Percentiles rank a stretch among this genome's conserved stretches.
phyloP scores from a whole-genome alignment of 257 asterid species.

The Plantago elongata region DNA sequence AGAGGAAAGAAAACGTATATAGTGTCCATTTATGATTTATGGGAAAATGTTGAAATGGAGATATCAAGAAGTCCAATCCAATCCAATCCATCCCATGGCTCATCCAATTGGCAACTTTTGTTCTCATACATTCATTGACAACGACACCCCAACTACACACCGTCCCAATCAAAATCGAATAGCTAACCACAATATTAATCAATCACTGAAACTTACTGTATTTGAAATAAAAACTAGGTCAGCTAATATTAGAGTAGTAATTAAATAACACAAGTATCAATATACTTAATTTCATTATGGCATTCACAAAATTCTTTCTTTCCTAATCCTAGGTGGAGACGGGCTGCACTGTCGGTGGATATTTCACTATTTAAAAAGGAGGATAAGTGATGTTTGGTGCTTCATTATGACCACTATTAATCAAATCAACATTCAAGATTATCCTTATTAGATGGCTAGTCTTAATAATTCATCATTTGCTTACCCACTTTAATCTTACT shows the following conservation, averaged over 20 bases:
- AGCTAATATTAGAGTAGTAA: too few relatives aligned
- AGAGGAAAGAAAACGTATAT: neutral
- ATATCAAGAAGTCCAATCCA: slow-evolving; percentile 21
- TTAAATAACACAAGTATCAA: too few relatives aligned
- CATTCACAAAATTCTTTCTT: too few relatives aligned
- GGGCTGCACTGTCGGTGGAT: neutral
- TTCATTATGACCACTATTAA: neutral
- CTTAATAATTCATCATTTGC: neutral
- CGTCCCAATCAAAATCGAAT: slow-evolving; percentile 15
- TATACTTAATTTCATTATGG: too few relatives aligned
- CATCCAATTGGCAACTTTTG: slow-evolving; percentile 5
- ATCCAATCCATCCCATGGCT: slow-evolving; percentile 14
- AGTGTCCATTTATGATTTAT: neutral
- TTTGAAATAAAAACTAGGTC: too few relatives aligned
- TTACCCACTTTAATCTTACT: neutral
- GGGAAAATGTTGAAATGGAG: slow-evolving; percentile 5
- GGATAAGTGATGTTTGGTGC: neutral
- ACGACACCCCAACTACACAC: slow-evolving; percentile 33
- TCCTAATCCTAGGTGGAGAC: too few relatives aligned
- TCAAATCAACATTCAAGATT: neutral
- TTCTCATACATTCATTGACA: slow-evolving; percentile 4
- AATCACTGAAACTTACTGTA: too few relatives aligned
- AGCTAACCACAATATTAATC: too few relatives aligned
- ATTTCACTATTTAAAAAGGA: too few relatives aligned
- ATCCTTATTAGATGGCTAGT: slow-evolving; percentile 15